Conservation (phyloP, 371 early-diverging fungal genomes). For the Mucor velutinosus region DNA sequence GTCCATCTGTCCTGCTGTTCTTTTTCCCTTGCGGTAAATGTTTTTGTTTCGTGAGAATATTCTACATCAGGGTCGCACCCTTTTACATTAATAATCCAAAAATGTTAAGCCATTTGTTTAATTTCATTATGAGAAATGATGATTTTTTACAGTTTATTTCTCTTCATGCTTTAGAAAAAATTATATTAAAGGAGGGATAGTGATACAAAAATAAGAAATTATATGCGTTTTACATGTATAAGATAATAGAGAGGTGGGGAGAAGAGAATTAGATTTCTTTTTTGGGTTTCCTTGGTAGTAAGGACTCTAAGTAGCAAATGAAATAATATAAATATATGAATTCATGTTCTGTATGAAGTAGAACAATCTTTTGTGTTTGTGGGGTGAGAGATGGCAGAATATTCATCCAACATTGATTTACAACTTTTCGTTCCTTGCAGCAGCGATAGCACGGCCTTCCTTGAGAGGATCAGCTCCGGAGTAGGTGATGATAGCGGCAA, state of each 20-base stretch:
- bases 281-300: not conserved
- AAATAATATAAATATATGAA: not conserved
- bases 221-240: not conserved
- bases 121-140: not conserved
- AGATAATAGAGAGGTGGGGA: conserved; percentile 3
- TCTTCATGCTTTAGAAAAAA: not conserved
- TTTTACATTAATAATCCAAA: not conserved
- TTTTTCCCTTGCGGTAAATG: not conserved
- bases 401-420: not conserved
- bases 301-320: conserved; percentile 1
- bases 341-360: not conserved
- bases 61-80: not conserved
- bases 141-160: not conserved
- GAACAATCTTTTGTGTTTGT: not conserved
- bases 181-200: not conserved
- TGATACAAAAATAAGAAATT: conserved; percentile 5
- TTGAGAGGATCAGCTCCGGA: conserved; percentile 36
- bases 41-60: not conserved
- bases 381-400: not conserved
- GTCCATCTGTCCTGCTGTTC: not conserved
- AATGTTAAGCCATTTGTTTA: not conserved
- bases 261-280: not conserved
- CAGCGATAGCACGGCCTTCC: conserved; percentile 26
- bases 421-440: conserved; percentile 12
- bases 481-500: conserved; percentile 73